Conservation (phyloP, 192 early-diverging fungal species). For the Podila horticola region DNA sequence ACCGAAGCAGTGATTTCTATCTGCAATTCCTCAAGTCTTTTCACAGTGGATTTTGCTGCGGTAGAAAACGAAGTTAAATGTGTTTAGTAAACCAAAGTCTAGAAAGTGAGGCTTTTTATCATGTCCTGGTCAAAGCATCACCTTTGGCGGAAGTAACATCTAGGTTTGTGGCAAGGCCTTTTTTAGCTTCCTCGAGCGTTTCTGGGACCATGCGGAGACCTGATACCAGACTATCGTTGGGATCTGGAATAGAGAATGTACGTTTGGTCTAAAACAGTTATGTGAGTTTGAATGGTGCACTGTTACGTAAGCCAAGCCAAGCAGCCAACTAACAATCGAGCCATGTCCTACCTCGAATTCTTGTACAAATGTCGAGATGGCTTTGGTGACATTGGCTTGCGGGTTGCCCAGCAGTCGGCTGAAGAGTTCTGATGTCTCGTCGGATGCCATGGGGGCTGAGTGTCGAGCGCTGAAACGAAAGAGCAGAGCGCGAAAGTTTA, state of each 20-base stretch:
- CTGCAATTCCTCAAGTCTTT: slow-evolving; percentile 20
- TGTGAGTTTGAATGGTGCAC: too few species aligned
- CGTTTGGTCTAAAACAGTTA: neutral
- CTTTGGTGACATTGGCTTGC: slow-evolving; percentile 21
- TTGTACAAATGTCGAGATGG: slow-evolving; percentile 24
- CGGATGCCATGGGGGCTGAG: neutral
- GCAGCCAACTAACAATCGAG: too few species aligned
- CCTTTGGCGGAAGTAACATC: neutral
- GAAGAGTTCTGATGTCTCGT: slow-evolving; percentile 9
- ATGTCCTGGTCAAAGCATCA: neutral
- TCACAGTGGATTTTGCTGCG: slow-evolving; percentile 11
- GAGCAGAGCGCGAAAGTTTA: too few species aligned
- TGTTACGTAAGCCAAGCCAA: too few species aligned
- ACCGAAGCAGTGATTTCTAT: slow-evolving; percentile 11
- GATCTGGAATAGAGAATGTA: neutral
- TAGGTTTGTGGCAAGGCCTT: neutral
- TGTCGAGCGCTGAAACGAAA: neutral
- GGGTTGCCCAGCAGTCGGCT: slow-evolving; percentile 28
- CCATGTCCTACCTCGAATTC: slow-evolving; percentile 53
- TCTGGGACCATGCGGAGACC: neutral
- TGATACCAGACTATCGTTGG: neutral
- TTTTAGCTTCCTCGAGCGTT: neutral
- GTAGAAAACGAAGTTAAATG: neutral
- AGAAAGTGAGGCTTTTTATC: too few species aligned
- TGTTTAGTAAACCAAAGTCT: neutral